These are phyloP conservation scores for Phytophthora lateralis DNA, from an alignment of 352 stramenopile genomes.

Conservation along the genomic window DNA sequence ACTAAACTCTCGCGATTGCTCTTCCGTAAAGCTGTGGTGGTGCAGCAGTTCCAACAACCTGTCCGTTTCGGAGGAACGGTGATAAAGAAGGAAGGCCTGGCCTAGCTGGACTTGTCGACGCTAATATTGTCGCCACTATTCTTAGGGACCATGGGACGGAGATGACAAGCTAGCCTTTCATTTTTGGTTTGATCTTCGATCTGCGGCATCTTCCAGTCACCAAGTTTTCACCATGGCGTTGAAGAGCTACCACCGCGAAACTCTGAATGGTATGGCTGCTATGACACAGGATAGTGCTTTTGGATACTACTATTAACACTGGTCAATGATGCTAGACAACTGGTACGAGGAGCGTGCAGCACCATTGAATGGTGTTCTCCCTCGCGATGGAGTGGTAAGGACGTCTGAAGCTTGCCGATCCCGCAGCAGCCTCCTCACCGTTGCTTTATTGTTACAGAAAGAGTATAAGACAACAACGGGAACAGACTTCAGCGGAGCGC, in stretches of 20 bases:
- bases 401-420: neutral
- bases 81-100: conserved; percentile 4
- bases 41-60: neutral
- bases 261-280: conserved; percentile 56
- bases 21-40: conserved; percentile 1
- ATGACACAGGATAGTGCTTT: neutral
- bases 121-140: conserved; percentile 37
- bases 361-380: conserved; percentile 72
- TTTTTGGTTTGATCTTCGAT: conserved; percentile 1
- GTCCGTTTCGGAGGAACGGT: conserved; percentile 26
- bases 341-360: conserved; percentile 80
- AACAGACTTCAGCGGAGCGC: conserved; percentile 53
- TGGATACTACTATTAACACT: neutral
- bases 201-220: neutral
- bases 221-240: conserved; percentile 52
- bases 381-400: conserved; percentile 59
- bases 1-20: conserved; percentile 4
- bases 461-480: conserved; percentile 64
- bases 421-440: neutral
- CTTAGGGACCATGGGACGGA: conserved; percentile 23
- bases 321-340: conserved; percentile 55
- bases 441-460: conserved; percentile 42
- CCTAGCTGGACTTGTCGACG: conserved; percentile 2
- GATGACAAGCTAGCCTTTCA: conserved; percentile 5
- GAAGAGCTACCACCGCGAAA: conserved; percentile 84